These are phyloP conservation scores for Cryptosporidium ryanae DNA, from an alignment of 169 alveolate genomes.

Conservation along the genomic window DNA sequence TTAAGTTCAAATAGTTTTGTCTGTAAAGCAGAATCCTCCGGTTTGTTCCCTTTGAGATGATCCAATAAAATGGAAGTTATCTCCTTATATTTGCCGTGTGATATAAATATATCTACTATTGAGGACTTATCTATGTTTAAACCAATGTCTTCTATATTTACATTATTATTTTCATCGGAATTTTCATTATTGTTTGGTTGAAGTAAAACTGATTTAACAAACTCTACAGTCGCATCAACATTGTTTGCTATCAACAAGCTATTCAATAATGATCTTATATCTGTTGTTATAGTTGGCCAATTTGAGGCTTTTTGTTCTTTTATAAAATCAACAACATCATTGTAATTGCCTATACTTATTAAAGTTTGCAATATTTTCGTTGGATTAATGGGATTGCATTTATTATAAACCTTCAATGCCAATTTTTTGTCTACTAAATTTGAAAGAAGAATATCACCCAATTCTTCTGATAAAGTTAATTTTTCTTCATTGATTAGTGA, in stretches of 20 bases:
- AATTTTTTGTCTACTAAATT: constrained; percentile 89
- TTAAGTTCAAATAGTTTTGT: constrained; percentile 97
- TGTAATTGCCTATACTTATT: constrained; percentile 93
- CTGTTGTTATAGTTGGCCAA: constrained; percentile 74
- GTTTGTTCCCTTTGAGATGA: constrained; percentile 94
- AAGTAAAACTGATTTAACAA: constrained; percentile 76
- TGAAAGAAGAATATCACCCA: constrained; percentile 92
- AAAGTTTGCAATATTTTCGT: constrained; percentile 93
- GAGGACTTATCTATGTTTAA: constrained; percentile 82
- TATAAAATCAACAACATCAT: constrained; percentile 85
- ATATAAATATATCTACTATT: constrained; percentile 91
- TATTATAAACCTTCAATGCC: constrained; percentile 90
- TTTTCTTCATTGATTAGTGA: constrained; percentile 97
- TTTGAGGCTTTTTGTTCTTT: constrained; percentile 41
- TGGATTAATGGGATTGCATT: constrained; percentile 86
- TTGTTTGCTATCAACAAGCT: constrained; percentile 79
- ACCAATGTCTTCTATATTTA: constrained; percentile 67
- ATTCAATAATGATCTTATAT: constrained; percentile 52
- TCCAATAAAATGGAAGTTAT: constrained; percentile 97
- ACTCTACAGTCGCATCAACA: constrained; percentile 76
- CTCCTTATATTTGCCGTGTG: constrained; percentile 94
- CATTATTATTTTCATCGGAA: constrained; percentile 30
- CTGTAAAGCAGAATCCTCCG: constrained; percentile 97
- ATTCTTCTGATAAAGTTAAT: constrained; percentile 96
- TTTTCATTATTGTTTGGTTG: constrained; percentile 4